Conservation (phyloP, 768 basidiomycete species). For the Xerocomellus amylosporus region DNA sequence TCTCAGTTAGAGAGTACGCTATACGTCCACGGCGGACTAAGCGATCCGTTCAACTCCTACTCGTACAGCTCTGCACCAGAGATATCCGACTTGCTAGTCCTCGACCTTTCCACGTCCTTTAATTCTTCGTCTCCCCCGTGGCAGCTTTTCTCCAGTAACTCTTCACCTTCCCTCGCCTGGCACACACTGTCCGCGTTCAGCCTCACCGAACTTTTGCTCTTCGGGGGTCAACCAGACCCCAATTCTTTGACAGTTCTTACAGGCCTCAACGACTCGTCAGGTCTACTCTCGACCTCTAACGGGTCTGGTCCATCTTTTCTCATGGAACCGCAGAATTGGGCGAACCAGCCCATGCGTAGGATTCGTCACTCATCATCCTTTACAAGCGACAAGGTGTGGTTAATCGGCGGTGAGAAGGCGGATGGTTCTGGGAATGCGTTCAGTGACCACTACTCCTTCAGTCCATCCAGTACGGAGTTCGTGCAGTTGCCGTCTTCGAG, state of each 20-base stretch:
- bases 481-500: constrained; percentile 46
- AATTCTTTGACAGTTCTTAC: constrained; percentile 51
- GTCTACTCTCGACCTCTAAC: constrained; percentile 47
- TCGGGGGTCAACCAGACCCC: constrained; percentile 74
- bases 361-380: constrained; percentile 70
- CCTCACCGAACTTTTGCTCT: constrained; percentile 52
- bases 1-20: constrained; percentile 57
- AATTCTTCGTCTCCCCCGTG: constrained; percentile 63
- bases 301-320: constrained; percentile 43
- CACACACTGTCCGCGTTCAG: constrained; percentile 72
- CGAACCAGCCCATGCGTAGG: constrained; percentile 65
- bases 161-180: constrained; percentile 68
- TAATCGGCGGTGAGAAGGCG: constrained; percentile 78
- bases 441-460: constrained; percentile 63
- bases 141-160: constrained; percentile 50
- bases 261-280: constrained; percentile 60
- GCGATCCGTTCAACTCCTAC: constrained; percentile 63
- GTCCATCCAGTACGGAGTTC: constrained; percentile 50
- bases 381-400: constrained; percentile 52
- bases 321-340: constrained; percentile 52
- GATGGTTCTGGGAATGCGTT: constrained; percentile 71
- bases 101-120: constrained; percentile 65
- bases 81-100: constrained; percentile 63
- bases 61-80: constrained; percentile 76
- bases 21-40: constrained; percentile 79